phyloP scores from a whole-genome alignment of 257 asterid species.

The Plantago major region DNA sequence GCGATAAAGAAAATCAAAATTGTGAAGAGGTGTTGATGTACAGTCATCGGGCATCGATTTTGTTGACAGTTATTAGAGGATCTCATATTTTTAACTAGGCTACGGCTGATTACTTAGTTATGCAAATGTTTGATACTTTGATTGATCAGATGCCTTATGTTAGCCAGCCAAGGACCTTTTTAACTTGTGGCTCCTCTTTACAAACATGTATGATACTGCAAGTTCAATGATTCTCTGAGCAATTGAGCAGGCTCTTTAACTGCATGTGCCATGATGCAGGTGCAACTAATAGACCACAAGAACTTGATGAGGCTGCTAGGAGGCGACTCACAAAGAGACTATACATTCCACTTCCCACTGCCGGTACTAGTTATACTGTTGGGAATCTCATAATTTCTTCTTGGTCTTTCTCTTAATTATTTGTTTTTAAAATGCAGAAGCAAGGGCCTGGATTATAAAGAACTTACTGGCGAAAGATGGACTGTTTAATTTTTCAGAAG shows the following conservation, averaged over 20 bases:
- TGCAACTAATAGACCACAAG: conserved; percentile 99
- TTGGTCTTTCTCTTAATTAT: conserved; percentile 12
- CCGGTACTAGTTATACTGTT: conserved; percentile 47
- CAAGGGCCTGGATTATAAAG: conserved; percentile 89
- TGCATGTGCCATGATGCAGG: conserved; percentile 42
- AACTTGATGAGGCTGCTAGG: conserved; percentile 99
- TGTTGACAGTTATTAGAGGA: neutral
- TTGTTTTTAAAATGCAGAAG: conserved; percentile 52
- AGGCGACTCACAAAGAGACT: conserved; percentile 95
- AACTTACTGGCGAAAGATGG: conserved; percentile 88
- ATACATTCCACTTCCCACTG: conserved; percentile 90
- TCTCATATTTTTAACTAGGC: neutral
- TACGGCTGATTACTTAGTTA: too few species aligned
- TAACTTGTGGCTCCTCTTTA: too few species aligned
- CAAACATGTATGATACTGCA: too few species aligned
- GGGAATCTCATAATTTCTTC: conserved; percentile 3
- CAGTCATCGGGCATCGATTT: neutral
- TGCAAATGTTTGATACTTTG: neutral
- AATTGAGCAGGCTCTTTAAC: conserved; percentile 11
- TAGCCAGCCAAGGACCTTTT: too few species aligned
- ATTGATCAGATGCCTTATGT: neutral
- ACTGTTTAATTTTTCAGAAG: conserved; percentile 63
- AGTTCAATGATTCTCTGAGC: neutral
- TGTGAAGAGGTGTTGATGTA: conserved; percentile 3
- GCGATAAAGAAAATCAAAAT: neutral